A percentile compares a stretch with the other conserved stretches of the same genome.
These are phyloP conservation scores for Helminthosporium solani DNA, from an alignment of 2,329 filamentous ascomycete species.

Conservation along the genomic window DNA sequence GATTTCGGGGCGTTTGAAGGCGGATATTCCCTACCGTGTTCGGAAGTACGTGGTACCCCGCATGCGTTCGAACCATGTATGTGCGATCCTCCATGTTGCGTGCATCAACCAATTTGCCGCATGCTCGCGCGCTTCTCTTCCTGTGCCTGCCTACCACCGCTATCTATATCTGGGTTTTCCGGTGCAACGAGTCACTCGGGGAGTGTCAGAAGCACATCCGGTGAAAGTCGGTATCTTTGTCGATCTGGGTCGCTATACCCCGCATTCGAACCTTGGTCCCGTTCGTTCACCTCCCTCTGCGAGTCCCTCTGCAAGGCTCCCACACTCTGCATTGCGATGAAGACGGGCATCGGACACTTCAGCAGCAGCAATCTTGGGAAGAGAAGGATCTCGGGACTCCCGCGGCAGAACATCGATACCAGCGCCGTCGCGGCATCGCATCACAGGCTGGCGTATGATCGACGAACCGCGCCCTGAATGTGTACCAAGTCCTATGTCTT, in stretches of 20 bases:
- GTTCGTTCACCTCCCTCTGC: no score
- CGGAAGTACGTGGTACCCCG: constrained; percentile 30
- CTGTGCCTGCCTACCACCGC: neutral
- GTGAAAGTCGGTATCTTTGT: constrained; percentile 25
- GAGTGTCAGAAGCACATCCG: constrained; percentile 15
- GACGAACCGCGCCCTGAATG: neutral
- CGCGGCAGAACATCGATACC: neutral
- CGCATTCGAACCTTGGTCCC: neutral
- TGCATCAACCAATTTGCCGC: constrained; percentile 2
- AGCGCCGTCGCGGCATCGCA: neutral
- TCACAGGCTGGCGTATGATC: neutral
- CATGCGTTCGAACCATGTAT: constrained; percentile 29
- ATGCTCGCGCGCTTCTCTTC: no score
- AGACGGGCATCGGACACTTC: no score
- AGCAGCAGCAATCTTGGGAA: no score
- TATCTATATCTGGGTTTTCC: constrained; percentile 2
- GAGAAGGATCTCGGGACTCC: neutral
- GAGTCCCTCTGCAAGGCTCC: no score
- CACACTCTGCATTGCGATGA: no score
- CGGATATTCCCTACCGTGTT: constrained; percentile 27
- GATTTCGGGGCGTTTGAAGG: neutral
- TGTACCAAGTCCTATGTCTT: no score
- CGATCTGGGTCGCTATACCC: constrained; percentile 1
- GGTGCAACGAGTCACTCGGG: constrained; percentile 15
- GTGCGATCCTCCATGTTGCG: constrained; percentile 30